Percentiles rank a stretch among this genome's conserved stretches.
phyloP scores from a whole-genome alignment of 148 eudicot species.

The Mesembryanthemum crystallinum region DNA sequence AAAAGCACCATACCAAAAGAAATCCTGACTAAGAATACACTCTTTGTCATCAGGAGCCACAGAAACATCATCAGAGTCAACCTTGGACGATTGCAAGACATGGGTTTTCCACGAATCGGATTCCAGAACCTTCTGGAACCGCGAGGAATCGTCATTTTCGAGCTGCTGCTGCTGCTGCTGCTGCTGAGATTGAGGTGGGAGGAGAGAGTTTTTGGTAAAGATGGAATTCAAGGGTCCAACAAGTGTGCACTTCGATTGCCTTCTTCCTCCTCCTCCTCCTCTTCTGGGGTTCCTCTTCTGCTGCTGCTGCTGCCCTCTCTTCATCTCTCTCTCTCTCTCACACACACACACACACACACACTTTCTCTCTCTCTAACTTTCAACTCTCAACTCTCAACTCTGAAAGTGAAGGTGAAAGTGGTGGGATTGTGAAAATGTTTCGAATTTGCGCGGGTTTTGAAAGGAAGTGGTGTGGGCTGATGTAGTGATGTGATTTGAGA shows the following conservation, averaged over 20 bases:
- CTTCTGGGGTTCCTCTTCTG: constrained; percentile 31
- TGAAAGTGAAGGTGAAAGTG: too few relatives aligned
- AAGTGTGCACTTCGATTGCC: constrained; percentile 32
- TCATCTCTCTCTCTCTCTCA: constrained; percentile 22
- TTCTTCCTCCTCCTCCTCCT: constrained; percentile 26
- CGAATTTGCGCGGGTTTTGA: constrained; percentile 7
- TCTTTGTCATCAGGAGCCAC: constrained; percentile 45
- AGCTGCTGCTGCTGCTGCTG: neutral
- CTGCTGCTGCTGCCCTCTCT: too few relatives aligned
- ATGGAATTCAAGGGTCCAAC: constrained; percentile 38
- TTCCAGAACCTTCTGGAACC: constrained; percentile 34
- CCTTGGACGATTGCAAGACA: constrained; percentile 23
- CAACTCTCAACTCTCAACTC: too few relatives aligned
- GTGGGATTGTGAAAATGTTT: neutral
- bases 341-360: too few relatives aligned
- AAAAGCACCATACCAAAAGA: constrained; percentile 66
- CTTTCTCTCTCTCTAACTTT: neutral
- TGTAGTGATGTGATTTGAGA: constrained; percentile 1
- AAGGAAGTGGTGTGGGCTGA: neutral
- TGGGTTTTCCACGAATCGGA: constrained; percentile 25
- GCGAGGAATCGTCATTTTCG: constrained; percentile 14
- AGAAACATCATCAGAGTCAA: constrained; percentile 15
- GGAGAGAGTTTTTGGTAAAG: constrained; percentile 39
- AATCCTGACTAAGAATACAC: constrained; percentile 87
- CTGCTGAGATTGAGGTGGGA: constrained; percentile 10